phyloP scores from a whole-genome alignment of 495 filamentous ascomycete species.

The Poronia punctata region DNA sequence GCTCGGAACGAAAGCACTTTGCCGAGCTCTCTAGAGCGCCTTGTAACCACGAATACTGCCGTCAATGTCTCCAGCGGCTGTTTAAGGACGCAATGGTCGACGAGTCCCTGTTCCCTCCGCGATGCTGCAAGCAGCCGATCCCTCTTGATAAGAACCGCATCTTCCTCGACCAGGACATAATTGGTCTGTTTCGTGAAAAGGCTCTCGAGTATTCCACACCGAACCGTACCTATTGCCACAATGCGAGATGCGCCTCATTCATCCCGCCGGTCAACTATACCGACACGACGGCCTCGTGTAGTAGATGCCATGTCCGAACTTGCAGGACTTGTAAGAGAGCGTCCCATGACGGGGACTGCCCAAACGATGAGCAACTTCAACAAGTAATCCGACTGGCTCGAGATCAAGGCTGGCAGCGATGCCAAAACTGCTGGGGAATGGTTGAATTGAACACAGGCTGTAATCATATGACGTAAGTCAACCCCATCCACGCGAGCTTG shows the following conservation, averaged over 20 bases:
- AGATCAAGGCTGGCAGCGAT: conserved; percentile 64
- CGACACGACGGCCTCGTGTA: conserved; percentile 33
- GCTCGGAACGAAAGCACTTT: conserved; percentile 9
- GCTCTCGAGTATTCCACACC: conserved; percentile 36
- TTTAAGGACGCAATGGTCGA: conserved; percentile 36
- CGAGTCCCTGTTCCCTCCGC: conserved; percentile 45
- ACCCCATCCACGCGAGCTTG: background rate
- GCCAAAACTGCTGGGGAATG: conserved; percentile 60
- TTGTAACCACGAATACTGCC: conserved; percentile 43
- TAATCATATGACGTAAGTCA: conserved; percentile 67
- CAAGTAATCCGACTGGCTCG: conserved; percentile 58
- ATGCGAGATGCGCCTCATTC: conserved; percentile 35
- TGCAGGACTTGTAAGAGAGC: conserved; percentile 42
- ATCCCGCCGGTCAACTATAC: conserved; percentile 27
- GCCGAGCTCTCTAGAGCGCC: conserved; percentile 10
- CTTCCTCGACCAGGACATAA: conserved; percentile 24
- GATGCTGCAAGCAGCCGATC: conserved; percentile 41
- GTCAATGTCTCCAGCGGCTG: conserved; percentile 31
- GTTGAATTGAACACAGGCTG: conserved; percentile 70
- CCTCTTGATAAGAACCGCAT: conserved; percentile 22
- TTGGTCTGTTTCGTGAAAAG: conserved; percentile 30
- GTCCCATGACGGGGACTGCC: conserved; percentile 50
- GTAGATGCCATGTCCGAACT: conserved; percentile 28
- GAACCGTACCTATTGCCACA: conserved; percentile 43
- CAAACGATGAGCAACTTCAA: conserved; percentile 58